Base-by-base conservation (phyloP, 106 monocot genomes). In the Phalaenopsis equestris region DNA sequence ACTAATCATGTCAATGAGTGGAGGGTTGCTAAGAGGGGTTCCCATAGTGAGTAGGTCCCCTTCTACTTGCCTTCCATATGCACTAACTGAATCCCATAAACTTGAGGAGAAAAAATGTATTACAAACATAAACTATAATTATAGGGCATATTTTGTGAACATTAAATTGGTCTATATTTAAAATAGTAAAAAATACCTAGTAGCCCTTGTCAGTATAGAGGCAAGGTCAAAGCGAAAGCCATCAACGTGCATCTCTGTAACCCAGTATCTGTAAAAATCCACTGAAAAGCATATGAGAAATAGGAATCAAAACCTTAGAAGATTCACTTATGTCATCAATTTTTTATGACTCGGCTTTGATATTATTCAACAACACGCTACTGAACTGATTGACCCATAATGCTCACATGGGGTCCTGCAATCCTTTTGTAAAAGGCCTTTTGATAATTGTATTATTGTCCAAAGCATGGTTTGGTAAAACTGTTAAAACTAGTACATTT, bases 191-290 rank as follows among this genome's bases (percentile, higher is more conserved):
- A 52, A 30, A 8, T 30, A 76, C 95, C 95, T 92, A 87, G 82
- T 85, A 49, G 87, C 86, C 79, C 93, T 93, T 24, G 95, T 93
- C 96, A 96, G 83, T 48, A 96, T 93, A 38, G 96, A 91, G 37
- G 93, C 96, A 73, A 96, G 88, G 85, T 96, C 96, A 83, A 96
- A 96, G 42, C 96, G 90, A 80, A 94, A 96, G 24, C 96, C 96
- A 86, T 96, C 96, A 84, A 96, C 83, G 77, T 96, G 93, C 91
- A 96, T 91, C 79, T 96, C 96, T 55, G 81, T 87, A 19, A 94
- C 92, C 93, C 93, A 96, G 56, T 96, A 94, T 85, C 96, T 96
- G 81, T 17, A 73, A 75, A 77, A 75, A 49, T 24, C 42, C 6
- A 14, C 17, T 36, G 45, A 74, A 42, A 15, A 74, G 8, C 12